Conservation (phyloP, 192 early-diverging fungal genomes). For the Chytriomyces confervae region DNA sequence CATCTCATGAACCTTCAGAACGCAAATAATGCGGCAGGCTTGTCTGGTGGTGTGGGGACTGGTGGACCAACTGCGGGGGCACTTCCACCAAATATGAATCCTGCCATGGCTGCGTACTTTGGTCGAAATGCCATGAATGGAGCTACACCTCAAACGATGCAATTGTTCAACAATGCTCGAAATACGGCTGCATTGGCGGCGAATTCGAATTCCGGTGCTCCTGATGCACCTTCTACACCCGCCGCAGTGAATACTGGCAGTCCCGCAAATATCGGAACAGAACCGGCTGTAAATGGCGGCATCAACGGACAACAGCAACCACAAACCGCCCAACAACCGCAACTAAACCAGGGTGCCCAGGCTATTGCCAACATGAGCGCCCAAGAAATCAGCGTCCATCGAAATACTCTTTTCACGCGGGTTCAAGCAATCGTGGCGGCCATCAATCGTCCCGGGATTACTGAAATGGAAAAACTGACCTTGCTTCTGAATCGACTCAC, state of each 20-base stretch:
- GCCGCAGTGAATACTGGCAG: neutral
- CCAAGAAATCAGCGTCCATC: too few relatives aligned
- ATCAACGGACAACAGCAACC: constrained; percentile 5
- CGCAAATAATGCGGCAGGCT: neutral
- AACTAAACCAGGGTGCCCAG: too few relatives aligned
- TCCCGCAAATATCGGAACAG: neutral
- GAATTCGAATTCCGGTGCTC: neutral
- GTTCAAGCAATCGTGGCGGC: too few relatives aligned
- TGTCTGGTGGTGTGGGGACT: neutral
- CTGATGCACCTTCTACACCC: neutral
- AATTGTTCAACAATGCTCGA: neutral
- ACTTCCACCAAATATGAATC: neutral
- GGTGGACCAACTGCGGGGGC: neutral
- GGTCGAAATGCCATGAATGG: neutral
- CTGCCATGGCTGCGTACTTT: neutral
- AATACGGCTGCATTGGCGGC: neutral
- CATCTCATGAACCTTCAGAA: neutral
- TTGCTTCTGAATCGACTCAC: too few relatives aligned
- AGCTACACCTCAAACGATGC: neutral
- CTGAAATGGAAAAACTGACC: too few relatives aligned
- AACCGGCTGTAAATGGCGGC: neutral
- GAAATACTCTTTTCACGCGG: too few relatives aligned
- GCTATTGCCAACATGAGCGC: too few relatives aligned
- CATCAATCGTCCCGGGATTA: too few relatives aligned
- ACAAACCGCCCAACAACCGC: neutral